Base-by-base conservation (phyloP, 1,284 basidiomycete species). In the Gymnopus androsaceus region DNA sequence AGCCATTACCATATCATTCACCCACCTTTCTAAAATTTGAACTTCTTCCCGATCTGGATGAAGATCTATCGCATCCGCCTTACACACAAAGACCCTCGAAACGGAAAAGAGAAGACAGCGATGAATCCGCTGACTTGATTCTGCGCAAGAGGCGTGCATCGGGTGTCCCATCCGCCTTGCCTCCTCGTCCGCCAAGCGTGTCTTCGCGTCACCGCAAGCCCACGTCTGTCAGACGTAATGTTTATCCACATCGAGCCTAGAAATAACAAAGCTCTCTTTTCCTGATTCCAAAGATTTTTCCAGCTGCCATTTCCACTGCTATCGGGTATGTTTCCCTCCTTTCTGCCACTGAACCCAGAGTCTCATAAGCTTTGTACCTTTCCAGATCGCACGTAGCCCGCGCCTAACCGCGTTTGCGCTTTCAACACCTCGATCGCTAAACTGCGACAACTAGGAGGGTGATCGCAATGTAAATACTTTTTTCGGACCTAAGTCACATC, bases 21-120 rank as follows among this genome's bases (percentile, higher is more conserved):
- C 85, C 85, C 19, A 82, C 80, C 0, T 85, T 87, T 68, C 79
- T 87, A 55, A 81, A 84, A 58, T 85, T 83, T 63, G 83, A 85
- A 51, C 68, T 74, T 54, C 71, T 83, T 31, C 85, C 85, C 0
- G 85, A 86, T 67, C 73, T 81, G n/a, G 84, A 85, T 68, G 82
- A 86, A 64, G 84, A 87, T 64, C 78, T 87, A 46, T 87, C 85
- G 0, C 80, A 82, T 61, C 83, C 85, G 4, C 85, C 85, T 0
- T 87, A 87, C 71, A 82, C 77, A 5, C 73, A 73, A 47, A 76
- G 76, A 31, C 49, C 77, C 15, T 68, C 72, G 15, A 86, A 86
- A 65, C 81, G 84, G 53, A 85, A 83, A 61, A 83, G 81, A 51
- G 64, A 67, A 36, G 67, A 71, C 34, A 69, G 69, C 45, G 66